Evolutionary conservation across 2,329 filamentous ascomycete species (phyloP).

Genomic region (Bipolaris cookei): DNA sequence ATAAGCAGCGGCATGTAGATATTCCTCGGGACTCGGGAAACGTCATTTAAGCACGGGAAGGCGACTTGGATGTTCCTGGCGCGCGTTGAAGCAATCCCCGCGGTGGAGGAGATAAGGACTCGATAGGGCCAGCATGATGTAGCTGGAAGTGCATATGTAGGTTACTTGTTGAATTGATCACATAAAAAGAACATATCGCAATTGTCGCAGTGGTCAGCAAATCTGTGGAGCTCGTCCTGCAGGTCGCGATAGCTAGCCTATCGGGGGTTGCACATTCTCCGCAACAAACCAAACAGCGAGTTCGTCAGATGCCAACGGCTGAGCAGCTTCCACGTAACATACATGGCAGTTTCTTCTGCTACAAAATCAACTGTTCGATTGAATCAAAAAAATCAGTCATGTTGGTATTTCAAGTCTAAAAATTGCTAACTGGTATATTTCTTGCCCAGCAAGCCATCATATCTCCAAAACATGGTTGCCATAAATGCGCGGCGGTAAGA

Average conservation of each 20-base stretch:
- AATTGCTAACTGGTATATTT: slow-evolving; percentile 10
- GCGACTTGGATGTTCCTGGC: slow-evolving; percentile 2
- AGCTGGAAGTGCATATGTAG: neutral
- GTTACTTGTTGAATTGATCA: neutral
- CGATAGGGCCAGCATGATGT: neutral
- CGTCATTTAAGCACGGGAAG: slow-evolving; percentile 9
- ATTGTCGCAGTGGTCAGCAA: too few relatives aligned
- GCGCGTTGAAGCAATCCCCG: slow-evolving; percentile 6
- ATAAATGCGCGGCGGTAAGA: slow-evolving; percentile 14
- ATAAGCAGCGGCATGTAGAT: neutral
- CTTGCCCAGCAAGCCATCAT: slow-evolving; percentile 23
- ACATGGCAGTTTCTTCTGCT: neutral
- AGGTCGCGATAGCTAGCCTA: slow-evolving; percentile 2
- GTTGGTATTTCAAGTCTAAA: slow-evolving; percentile 10
- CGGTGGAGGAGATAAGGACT: neutral
- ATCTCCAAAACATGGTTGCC: slow-evolving; percentile 14
- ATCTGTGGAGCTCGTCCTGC: too few relatives aligned
- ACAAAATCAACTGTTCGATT: neutral
- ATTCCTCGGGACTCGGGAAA: neutral
- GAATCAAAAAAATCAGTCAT: neutral
- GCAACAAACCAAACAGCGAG: neutral
- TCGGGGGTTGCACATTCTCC: slow-evolving; percentile 6
- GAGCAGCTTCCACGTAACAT: neutral
- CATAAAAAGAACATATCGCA: too few relatives aligned
- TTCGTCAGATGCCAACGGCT: neutral